Percentiles rank a stretch among this genome's conserved stretches.
phyloP scores from a whole-genome alignment of 495 filamentous ascomycete genomes.

The Neurospora cerealis region DNA sequence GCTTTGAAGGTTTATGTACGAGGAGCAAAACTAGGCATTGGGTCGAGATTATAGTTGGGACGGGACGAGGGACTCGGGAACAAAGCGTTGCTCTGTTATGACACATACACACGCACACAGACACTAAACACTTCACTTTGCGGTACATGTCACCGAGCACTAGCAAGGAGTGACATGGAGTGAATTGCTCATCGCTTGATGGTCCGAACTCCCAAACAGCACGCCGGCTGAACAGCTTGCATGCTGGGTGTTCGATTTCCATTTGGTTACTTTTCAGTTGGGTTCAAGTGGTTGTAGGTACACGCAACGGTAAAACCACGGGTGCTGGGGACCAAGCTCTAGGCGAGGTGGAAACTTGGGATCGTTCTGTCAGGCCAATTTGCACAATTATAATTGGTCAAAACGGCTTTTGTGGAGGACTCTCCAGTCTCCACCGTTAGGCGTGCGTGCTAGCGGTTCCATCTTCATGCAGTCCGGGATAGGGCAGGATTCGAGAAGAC shows the following conservation, averaged over 20 bases:
- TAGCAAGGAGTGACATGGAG: neutral
- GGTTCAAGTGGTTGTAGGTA: neutral
- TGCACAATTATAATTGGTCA: neutral
- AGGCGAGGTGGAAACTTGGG: neutral
- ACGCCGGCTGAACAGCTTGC: neutral
- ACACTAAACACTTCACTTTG: neutral
- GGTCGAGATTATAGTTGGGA: neutral
- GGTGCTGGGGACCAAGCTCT: neutral
- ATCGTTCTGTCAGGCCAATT: neutral
- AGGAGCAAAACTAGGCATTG: neutral
- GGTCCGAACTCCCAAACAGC: neutral
- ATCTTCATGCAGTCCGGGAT: neutral
- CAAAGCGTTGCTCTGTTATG: neutral
- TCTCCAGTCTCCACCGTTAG: neutral
- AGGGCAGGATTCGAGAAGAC: neutral
- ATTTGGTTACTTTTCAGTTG: neutral
- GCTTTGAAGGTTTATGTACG: neutral
- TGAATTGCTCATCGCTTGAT: neutral
- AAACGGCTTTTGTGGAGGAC: neutral
- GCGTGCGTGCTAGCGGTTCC: neutral
- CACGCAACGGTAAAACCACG: neutral
- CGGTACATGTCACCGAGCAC: neutral
- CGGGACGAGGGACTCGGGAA: neutral
- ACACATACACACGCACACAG: neutral
- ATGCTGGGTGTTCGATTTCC: neutral